These are phyloP conservation scores for Sambucus nigra DNA, from an alignment of 129 eudicot species.

Conservation along the genomic window DNA sequence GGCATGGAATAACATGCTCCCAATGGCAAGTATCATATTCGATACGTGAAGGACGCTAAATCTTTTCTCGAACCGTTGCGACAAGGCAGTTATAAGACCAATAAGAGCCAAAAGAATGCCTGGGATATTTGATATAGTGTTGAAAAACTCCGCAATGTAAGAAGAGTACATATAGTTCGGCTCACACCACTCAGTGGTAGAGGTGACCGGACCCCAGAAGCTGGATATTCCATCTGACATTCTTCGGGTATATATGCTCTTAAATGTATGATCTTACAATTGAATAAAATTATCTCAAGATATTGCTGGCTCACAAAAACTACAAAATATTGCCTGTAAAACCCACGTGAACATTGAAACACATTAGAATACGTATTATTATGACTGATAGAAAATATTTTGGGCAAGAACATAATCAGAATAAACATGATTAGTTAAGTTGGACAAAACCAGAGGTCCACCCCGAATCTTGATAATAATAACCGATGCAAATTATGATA, in stretches of 20 bases:
- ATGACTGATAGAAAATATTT: too few relatives aligned
- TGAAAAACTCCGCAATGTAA: slow-evolving; percentile 63
- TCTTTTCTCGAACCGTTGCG: slow-evolving; percentile 64
- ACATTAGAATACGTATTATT: too few relatives aligned
- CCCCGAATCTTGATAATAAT: too few relatives aligned
- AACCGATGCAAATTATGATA: too few relatives aligned
- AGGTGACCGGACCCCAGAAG: slow-evolving; percentile 75
- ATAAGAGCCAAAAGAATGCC: slow-evolving; percentile 44
- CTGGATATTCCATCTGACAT: slow-evolving; percentile 60
- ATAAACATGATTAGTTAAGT: too few relatives aligned
- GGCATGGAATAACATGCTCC: slow-evolving; percentile 60
- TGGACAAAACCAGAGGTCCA: too few relatives aligned
- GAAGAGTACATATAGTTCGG: slow-evolving; percentile 48
- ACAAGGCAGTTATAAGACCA: slow-evolving; percentile 49
- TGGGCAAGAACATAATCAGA: too few relatives aligned
- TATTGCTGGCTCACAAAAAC: slow-evolving; percentile 1
- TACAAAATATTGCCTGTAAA: slow-evolving; percentile 1
- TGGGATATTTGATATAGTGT: slow-evolving; percentile 49
- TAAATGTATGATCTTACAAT: neutral
- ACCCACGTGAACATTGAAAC: neutral
- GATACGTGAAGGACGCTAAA: slow-evolving; percentile 61
- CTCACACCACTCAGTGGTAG: slow-evolving; percentile 59
- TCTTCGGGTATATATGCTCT: slow-evolving; percentile 6
- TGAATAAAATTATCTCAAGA: neutral
- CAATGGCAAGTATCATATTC: slow-evolving; percentile 53